Percentiles rank a stretch among this genome's conserved stretches.
Conservation (phyloP, 768 basidiomycete species). For the Tulasnella sp. region DNA sequence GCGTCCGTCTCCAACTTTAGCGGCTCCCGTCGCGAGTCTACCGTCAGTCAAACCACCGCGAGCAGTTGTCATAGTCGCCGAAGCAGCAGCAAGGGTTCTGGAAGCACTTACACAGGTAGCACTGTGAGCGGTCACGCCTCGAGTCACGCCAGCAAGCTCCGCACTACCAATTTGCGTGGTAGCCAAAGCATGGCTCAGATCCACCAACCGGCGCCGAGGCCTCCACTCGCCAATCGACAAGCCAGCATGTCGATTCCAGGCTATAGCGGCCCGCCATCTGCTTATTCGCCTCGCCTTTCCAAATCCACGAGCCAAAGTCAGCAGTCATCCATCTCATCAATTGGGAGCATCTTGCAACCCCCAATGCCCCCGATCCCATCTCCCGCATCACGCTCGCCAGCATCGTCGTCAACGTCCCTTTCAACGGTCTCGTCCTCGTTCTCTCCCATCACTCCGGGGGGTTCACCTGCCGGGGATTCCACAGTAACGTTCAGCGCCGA, state of each 20-base stretch:
- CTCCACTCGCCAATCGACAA: not conserved
- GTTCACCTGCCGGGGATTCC: constrained; percentile 1
- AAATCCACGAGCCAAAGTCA: not conserved
- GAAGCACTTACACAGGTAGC: not conserved
- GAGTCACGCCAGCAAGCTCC: not conserved
- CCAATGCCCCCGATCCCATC: not conserved
- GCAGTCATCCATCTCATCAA: constrained; percentile 11
- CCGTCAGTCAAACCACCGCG: constrained; percentile 1
- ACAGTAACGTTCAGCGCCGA: not conserved
- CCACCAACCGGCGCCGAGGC: not conserved
- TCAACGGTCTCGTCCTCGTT: constrained; percentile 12
- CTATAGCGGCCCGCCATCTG: not conserved
- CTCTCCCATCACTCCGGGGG: constrained; percentile 8
- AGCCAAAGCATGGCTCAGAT: constrained; percentile 21
- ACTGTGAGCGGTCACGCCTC: not conserved
- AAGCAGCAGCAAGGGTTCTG: constrained; percentile 5
- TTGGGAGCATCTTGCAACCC: constrained; percentile 3
- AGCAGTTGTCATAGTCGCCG: not conserved
- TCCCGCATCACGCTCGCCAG: not conserved
- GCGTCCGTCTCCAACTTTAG: constrained; percentile 5
- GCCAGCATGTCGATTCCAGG: constrained; percentile 15
- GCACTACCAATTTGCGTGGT: constrained; percentile 7
- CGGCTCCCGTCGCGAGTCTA: constrained; percentile 17
- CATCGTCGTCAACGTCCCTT: constrained; percentile 15
- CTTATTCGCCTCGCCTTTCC: not conserved